These are phyloP conservation scores for Puccinellia tenuiflora DNA, from an alignment of 176 grass and related monocot genomes.

Conservation along the genomic window DNA sequence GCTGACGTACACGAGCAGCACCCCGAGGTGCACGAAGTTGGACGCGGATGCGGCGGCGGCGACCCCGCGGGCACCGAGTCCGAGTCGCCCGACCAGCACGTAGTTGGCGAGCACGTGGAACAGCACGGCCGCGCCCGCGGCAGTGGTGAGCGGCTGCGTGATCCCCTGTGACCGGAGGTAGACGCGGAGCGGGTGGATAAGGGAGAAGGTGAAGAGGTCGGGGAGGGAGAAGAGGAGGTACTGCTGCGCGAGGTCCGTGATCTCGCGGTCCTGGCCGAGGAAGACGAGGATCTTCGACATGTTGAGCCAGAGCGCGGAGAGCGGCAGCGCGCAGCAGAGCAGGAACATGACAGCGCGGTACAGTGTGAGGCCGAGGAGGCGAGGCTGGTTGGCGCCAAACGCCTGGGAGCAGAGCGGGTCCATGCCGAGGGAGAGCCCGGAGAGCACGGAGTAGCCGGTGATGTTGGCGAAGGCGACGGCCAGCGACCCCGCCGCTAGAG, in stretches of 20 bases:
- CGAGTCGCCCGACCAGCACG: constrained; percentile 52
- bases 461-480: constrained; percentile 94
- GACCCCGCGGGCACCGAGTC: constrained; percentile 51
- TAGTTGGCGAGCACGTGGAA: constrained; percentile 68
- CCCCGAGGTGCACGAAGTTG: constrained; percentile 56
- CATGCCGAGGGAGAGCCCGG: constrained; percentile 87
- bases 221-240: constrained; percentile 77
- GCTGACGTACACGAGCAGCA: constrained; percentile 35
- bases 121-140: constrained; percentile 37
- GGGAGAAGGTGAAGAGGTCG: constrained; percentile 82
- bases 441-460: constrained; percentile 88
- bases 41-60: constrained; percentile 71
- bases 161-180: constrained; percentile 88
- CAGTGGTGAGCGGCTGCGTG: constrained; percentile 54
- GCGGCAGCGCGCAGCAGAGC: constrained; percentile 86
- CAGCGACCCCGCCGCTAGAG: constrained; percentile 78
- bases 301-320: constrained; percentile 64
- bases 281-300: constrained; percentile 74
- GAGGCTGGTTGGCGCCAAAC: constrained; percentile 70
- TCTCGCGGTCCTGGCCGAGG: constrained; percentile 76
- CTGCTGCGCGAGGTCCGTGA: constrained; percentile 59
- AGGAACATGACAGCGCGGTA: constrained; percentile 85
- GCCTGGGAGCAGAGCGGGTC: constrained; percentile 94
- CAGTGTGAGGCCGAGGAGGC: constrained; percentile 66
- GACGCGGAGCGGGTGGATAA: constrained; percentile 82